Base-by-base conservation (phyloP, 495 filamentous ascomycete species). In the Talaromyces ruber region DNA sequence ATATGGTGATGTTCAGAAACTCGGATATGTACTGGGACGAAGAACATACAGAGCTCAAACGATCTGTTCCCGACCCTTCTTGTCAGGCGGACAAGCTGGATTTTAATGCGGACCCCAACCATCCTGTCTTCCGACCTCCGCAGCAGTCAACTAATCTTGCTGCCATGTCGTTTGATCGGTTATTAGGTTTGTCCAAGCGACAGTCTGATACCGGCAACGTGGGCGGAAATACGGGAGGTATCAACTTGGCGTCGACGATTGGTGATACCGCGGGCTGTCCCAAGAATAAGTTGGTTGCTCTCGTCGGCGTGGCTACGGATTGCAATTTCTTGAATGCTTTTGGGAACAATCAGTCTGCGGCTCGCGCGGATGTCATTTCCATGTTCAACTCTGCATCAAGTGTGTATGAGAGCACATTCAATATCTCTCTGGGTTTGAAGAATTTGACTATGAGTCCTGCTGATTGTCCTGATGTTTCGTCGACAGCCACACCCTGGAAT, bases 261-360 rank as follows among this genome's bases (percentile, higher is more conserved):
- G 94, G 93, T 28, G 84, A 82, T 52, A 89, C 87, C 0, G 70
- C 73, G 11, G 94, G 94, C 53, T 98, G 94, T 69, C 95, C 95
- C 50, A 86, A 80, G 6, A 93, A 91, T 5, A 85, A 91, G 61
- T 92, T 89, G 72, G 91, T 98, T 32, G 94, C 95, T 6, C 74
- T 98, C 62, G 86, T 98, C 24, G 94, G 94, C 12, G 87, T 98
- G 21, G 92, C 92, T 6, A 94, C 92, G 0, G 94, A 98, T 71
- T 98, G 94, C 77, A 86, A 83, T 7, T 97, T 97, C 68, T 90
- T 86, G 59, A 75, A 75, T 1, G 76, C 79, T 18, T 96, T 98
- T 69, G 78, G 81, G 30, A 80, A 77, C 14, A 79, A 82, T 21
- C 81, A 85, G 18, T 73, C 79, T 4, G 83, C 87, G 2, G 78